Evolutionary conservation across 164 flowering plant genomes (phyloP), one percentile per base, ranked within the genome.

Genomic region (Sedum album): DNA sequence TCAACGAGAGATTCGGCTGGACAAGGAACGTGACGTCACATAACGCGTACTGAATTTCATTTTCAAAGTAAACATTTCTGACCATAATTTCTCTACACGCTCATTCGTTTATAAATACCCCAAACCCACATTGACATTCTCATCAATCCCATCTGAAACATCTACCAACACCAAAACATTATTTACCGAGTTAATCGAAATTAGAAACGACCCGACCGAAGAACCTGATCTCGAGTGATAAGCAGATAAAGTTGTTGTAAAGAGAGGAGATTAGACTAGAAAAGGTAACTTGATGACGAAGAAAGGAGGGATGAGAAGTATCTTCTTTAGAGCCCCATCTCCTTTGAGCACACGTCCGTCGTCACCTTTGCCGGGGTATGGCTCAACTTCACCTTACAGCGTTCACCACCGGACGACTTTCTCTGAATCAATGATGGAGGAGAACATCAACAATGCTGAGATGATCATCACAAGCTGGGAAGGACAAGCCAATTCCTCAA

Each of bases 341-440:
- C 66, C 66, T 8, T 26, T 33, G 5, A n/a, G 6, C 57, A n/a
- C 57, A 23, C 57, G 57, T 14, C 57, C 57, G 13, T 51, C 57
- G 26, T 51, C 57, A 4, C 57, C 57, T 51, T 14, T 51, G 21
- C 57, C 57, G 1, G 26, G 57, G 26, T 51, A 51, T 11, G 35
- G 13, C 15, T 28, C 65, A 31, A 8, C 38, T 18, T 20, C 35
- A 28, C 55, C 25, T 38, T 26, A 18, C 65, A 23, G 2, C 44
- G 57, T 6, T 6, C 71, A 61, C 5, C 76, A 68, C 36, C 78
- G 44, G 66, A 76, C 81, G 66, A 76, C 81, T 6, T 80, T 81
- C 75, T 81, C 85, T 8, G 78, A 76, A 5, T 73, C 84, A 0
- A 25, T 82, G 23, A 81, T 86, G 73, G 81, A 78, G 2, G 90